Evolutionary conservation across 371 early-diverging fungal species (phyloP).

Genomic region (Rhizopus stolonifer): DNA sequence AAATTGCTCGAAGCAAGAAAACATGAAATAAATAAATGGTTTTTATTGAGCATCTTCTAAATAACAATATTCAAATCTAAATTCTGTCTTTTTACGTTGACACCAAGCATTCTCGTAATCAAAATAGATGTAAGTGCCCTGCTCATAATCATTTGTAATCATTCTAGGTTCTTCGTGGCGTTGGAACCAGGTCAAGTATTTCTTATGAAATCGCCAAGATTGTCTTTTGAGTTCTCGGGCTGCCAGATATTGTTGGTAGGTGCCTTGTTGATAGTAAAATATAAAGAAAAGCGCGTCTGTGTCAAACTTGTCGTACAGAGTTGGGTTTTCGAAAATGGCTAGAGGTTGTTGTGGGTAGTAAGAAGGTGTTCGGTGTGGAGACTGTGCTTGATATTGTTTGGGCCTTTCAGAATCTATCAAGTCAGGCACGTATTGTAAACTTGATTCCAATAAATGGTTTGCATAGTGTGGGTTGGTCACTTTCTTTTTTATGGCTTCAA

Average conservation of each 20-base stretch:
- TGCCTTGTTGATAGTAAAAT: constrained; percentile 97
- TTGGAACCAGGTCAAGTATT: constrained; percentile 99
- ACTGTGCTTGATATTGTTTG: constrained; percentile 70
- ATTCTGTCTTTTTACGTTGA: constrained; percentile 96
- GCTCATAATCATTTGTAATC: constrained; percentile 98
- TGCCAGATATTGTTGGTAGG: constrained; percentile 96
- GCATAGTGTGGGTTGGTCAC: constrained; percentile 41
- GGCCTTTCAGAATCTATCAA: constrained; percentile 74
- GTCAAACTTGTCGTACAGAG: constrained; percentile 89
- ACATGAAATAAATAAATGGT: background rate
- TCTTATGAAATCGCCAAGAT: constrained; percentile 99
- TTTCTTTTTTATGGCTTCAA: constrained; percentile 74
- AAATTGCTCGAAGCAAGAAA: background rate
- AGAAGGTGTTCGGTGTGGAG: constrained; percentile 77
- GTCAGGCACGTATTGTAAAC: constrained; percentile 75
- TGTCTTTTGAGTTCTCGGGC: constrained; percentile 96
- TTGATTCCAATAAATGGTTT: constrained; percentile 76
- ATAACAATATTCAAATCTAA: constrained; percentile 51
- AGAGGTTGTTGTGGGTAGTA: constrained; percentile 90
- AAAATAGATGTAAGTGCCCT: constrained; percentile 98
- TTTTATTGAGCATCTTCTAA: constrained; percentile 28
- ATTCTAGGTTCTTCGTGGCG: constrained; percentile 97
- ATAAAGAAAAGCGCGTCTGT: constrained; percentile 98
- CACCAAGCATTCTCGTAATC: constrained; percentile 99
- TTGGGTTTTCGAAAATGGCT: constrained; percentile 79